phyloP scores from a whole-genome alignment of 2,329 filamentous ascomycete genomes.

The Colletotrichum magnum region DNA sequence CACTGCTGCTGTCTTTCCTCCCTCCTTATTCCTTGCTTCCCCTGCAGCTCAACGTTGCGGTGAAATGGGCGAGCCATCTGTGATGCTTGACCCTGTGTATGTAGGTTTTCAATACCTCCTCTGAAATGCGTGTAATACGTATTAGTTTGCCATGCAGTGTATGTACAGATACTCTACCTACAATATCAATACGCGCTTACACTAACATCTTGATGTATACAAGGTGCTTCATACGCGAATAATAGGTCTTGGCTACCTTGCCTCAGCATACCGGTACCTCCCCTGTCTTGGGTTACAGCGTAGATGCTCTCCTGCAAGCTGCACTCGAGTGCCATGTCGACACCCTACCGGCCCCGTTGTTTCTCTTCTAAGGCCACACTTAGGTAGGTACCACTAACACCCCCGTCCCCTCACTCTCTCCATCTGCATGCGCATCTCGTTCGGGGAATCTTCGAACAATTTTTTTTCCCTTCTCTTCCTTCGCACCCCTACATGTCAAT shows the following conservation, averaged over 20 bases:
- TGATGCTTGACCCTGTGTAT: not conserved
- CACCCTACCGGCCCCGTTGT: conserved; percentile 29
- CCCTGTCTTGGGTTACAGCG: conserved; percentile 16
- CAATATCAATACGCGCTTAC: no score
- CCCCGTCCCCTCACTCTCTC: not conserved
- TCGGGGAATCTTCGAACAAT: conserved; percentile 17
- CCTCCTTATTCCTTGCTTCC: not conserved
- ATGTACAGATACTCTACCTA: no score
- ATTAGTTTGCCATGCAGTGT: no score
- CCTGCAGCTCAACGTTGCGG: conserved; percentile 18
- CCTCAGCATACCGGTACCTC: not conserved
- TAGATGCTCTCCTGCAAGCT: conserved; percentile 27
- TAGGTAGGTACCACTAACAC: no score
- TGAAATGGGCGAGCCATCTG: conserved; percentile 14
- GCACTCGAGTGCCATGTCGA: conserved; percentile 1
- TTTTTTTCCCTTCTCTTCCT: conserved; percentile 10
- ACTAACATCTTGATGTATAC: no score
- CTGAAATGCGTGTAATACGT: no score
- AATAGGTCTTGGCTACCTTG: not conserved
- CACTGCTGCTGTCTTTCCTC: not conserved
- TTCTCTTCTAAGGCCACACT: not conserved
- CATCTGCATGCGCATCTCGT: conserved; percentile 21
- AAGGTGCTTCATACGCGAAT: no score
- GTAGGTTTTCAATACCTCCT: no score
- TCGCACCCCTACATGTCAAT: conserved; percentile 5